phyloP scores from a whole-genome alignment of 2,329 filamentous ascomycete genomes.

The Pseudogymnoascus sp. region DNA sequence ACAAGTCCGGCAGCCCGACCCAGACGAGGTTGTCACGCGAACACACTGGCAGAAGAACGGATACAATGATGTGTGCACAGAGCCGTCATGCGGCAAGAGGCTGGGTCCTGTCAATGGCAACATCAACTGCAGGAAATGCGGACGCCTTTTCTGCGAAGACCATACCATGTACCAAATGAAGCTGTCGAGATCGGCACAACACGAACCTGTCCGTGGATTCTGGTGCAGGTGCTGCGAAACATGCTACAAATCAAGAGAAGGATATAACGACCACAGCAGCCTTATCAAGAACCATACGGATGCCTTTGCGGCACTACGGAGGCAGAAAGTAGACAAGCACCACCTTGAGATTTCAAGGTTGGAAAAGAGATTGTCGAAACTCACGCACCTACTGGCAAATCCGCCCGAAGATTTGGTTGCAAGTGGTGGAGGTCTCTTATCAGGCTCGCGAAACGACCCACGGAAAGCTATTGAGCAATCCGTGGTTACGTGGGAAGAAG shows the following conservation, averaged over 20 bases:
- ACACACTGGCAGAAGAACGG: slow-evolving; percentile 81
- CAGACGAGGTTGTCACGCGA: slow-evolving; percentile 83
- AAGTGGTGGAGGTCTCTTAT: slow-evolving; percentile 46
- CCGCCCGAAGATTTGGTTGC: slow-evolving; percentile 59
- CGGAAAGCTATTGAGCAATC: slow-evolving; percentile 83
- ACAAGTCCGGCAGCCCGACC: slow-evolving; percentile 46
- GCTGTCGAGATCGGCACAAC: slow-evolving; percentile 77
- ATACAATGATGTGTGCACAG: slow-evolving; percentile 73
- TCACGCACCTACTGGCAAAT: slow-evolving; percentile 77
- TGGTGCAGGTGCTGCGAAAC: slow-evolving; percentile 98
- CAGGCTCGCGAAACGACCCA: slow-evolving; percentile 61
- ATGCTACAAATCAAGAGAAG: slow-evolving; percentile 95
- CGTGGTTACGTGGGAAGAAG: slow-evolving; percentile 92
- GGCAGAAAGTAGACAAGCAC: slow-evolving; percentile 74
- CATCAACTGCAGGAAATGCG: slow-evolving; percentile 91
- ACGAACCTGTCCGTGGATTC: slow-evolving; percentile 82
- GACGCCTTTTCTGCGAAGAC: slow-evolving; percentile 88
- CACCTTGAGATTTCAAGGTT: slow-evolving; percentile 82
- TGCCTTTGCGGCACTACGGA: slow-evolving; percentile 64
- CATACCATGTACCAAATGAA: slow-evolving; percentile 99
- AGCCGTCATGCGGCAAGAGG: slow-evolving; percentile 76
- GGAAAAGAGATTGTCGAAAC: slow-evolving; percentile 84
- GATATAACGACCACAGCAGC: slow-evolving; percentile 86
- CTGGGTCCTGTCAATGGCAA: slow-evolving; percentile 74
- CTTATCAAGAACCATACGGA: slow-evolving; percentile 64